Evolutionary conservation across 352 stramenopile species (phyloP).

Genomic region (Pythium vanterpoolii): DNA sequence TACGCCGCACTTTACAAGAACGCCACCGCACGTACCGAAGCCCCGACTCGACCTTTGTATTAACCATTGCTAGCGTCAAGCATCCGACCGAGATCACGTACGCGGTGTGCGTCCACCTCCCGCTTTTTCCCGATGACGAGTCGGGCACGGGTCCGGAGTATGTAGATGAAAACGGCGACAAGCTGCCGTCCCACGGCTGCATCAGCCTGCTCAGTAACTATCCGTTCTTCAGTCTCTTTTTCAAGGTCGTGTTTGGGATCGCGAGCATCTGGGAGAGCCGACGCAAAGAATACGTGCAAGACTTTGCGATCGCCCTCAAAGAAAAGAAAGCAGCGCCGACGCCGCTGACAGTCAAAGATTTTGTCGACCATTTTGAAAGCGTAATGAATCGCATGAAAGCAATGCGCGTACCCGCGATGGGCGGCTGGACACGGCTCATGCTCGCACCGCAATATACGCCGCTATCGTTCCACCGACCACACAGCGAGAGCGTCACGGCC

Average conservation of each 20-base stretch:
- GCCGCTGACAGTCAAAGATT: slow-evolving; percentile 46
- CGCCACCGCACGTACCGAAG: slow-evolving; percentile 64
- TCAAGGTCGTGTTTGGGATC: slow-evolving; percentile 78
- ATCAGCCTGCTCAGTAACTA: slow-evolving; percentile 73
- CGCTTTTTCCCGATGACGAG: slow-evolving; percentile 53
- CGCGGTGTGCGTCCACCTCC: slow-evolving; percentile 64
- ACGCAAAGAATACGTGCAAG: slow-evolving; percentile 33
- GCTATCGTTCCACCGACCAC: slow-evolving; percentile 73
- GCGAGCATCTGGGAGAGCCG: slow-evolving; percentile 66
- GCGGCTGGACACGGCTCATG: slow-evolving; percentile 65
- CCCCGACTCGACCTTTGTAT: slow-evolving; percentile 64
- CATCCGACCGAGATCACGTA: slow-evolving; percentile 59
- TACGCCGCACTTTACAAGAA: slow-evolving; percentile 62
- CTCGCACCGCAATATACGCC: slow-evolving; percentile 53
- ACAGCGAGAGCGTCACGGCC: slow-evolving; percentile 49
- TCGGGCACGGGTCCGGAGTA: slow-evolving; percentile 14
- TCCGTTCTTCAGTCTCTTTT: slow-evolving; percentile 84
- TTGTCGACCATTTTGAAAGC: slow-evolving; percentile 58
- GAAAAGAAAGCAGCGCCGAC: slow-evolving; percentile 28
- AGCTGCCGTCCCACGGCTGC: slow-evolving; percentile 51
- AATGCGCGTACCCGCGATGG: slow-evolving; percentile 70
- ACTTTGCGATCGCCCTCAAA: slow-evolving; percentile 26
- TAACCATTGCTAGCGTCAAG: slow-evolving; percentile 53
- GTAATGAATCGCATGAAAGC: slow-evolving; percentile 55
- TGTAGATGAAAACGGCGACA: slow-evolving; percentile 18